Evolutionary conservation across 306 rosid genomes (phyloP), one percentile per base, ranked within the genome.

Genomic region (Herpetospermum pedunculosum): DNA sequence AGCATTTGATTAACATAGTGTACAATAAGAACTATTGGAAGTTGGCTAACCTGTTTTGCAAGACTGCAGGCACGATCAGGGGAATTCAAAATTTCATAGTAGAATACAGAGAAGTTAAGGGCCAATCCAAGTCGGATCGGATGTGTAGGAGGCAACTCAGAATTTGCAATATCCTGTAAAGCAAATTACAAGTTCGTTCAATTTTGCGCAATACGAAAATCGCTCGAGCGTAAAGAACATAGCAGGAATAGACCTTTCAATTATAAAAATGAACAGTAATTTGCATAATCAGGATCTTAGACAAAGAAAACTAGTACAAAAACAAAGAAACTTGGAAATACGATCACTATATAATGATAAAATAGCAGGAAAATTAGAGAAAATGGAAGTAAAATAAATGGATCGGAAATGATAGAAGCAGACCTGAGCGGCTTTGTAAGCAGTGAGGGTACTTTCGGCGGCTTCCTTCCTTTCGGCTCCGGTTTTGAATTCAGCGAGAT

Each of bases 21-120:
- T 70, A 30, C 28, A 18, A 26, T 23, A 7, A 25, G 16, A 73
- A 73, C 13, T 13, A n/a, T 2, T 15, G 37, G 68, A 40, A 38
- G n/a, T 55, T 63, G 78, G 2, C 73, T 77, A 78, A 95, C 99
- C 99, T 91, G 97, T 80, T 91, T 95, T 46, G 99, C 99, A 73
- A 95, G 99, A 74, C 81, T 91, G 96, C 99, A 95, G 44, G 99
- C 99, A 16, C 99, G 97, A 80, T 95, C 99, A 30, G 97, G 99
- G 18, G 99, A 95, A 82, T 95, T 95, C 46, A 95, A 90, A 77
- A 91, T 95, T 86, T 95, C 99, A 44, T 91, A 95, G 85, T 91
- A 90, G 49, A 95, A 91, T 52, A 91, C 99, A 72, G 99, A 95
- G 82, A 95, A 95, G 69, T 95, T 95, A 76, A 95, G 91, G 48